Conservation (phyloP, 768 basidiomycete species). For the Filobasidium wieringae region DNA sequence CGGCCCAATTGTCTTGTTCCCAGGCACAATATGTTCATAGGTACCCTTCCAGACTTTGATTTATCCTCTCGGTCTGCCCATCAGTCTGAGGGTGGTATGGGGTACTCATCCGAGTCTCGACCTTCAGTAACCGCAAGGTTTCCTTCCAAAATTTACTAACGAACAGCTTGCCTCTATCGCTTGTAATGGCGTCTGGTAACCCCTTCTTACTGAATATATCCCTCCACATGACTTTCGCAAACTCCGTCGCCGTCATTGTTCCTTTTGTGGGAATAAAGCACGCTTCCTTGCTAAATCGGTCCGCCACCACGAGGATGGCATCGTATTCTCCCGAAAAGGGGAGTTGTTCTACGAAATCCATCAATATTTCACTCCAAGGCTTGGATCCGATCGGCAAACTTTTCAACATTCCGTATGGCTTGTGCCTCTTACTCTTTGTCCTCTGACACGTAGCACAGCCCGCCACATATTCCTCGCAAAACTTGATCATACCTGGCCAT, state of each 20-base stretch:
- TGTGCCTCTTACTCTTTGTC: conserved; percentile 19
- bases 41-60: conserved; percentile 42
- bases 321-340: conserved; percentile 9
- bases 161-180: conserved; percentile 29
- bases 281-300: conserved; percentile 18
- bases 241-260: conserved; percentile 14
- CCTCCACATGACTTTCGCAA: conserved; percentile 14
- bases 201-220: conserved; percentile 22
- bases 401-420: neutral
- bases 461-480: neutral
- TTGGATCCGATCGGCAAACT: neutral
- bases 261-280: conserved; percentile 14
- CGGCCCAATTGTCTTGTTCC: conserved; percentile 39
- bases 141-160: conserved; percentile 33
- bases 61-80: conserved; percentile 42
- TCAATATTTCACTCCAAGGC: neutral
- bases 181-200: conserved; percentile 23
- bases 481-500: neutral
- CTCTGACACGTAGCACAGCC: conserved; percentile 16
- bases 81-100: conserved; percentile 45
- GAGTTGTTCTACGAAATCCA: neutral
- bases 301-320: conserved; percentile 21
- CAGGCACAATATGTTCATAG: conserved; percentile 38
- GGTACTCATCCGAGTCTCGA: conserved; percentile 39
- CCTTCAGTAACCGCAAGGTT: conserved; percentile 33